Base-by-base conservation (phyloP, 176 grass and related monocot genomes). In the Triticum turgidum region DNA sequence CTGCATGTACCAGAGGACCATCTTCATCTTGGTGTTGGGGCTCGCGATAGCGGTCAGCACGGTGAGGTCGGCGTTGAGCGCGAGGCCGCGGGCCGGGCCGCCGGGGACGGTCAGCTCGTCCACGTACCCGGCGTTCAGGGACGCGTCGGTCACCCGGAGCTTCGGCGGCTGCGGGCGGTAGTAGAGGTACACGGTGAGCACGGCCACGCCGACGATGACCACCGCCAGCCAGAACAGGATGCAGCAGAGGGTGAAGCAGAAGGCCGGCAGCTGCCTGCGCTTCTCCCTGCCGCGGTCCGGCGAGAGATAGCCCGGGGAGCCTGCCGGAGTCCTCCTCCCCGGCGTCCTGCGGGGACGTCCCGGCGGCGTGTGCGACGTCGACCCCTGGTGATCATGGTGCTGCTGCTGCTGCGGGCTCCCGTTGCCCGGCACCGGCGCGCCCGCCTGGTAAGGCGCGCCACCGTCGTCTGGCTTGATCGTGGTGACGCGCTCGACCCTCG, bases 21-120 rank as follows among this genome's bases (percentile, higher is more conserved):
- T 80, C 67, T 78, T 17, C 59, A 96, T 37, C 89, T 86, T 94
- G 33, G 24, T 73, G 86, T 99, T 99, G 4, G 94, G 97, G 68
- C 92, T 99, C 69, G 67, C 69, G 92, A 99, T 81, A 58, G 73
- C 81, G 13, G 82, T 87, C 4, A 99, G 92, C 20, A 96, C 42
- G 33, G 91, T 91, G 76, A 96, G 65, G 80, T 99, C 91, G 22
- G 90, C 89, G 89, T 92, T 99, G 54, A 99, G 92, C 68, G 83
- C 83, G 41, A 45, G 15, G 8, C 68, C 82, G 24, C 32, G 62
- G 6, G 38, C 73, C 81, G 84, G 73, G 14, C 73, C 73, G 73
- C 73, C 73, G 14, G 73, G 73, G 13, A 76, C 44, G 24, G 73
- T 76, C 33, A 76, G 81, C 18, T 91, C 84, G 89, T 96, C 90